Base-by-base conservation (phyloP, 78 protist genomes). In the Tieghemostelium lacteum region DNA sequence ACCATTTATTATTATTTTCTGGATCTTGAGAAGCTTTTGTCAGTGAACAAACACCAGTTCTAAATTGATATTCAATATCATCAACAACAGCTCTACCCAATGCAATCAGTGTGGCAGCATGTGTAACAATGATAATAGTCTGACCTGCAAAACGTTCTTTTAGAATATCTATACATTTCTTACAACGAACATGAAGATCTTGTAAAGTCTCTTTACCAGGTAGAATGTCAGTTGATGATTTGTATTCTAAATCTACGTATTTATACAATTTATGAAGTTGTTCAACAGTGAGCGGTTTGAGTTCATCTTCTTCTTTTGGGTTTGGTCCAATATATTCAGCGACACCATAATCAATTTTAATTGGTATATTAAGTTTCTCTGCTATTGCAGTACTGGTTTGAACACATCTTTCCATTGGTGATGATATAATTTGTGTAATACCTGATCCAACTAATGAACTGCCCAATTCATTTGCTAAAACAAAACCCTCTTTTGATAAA, bases 331-430 rank as follows among this genome's bases (percentile, higher is more conserved):
- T 26, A 34, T 62, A 83, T 42, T 83, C 89, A 42, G 64, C 64
- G 24, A 66, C 75, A 55, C 89, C 89, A 69, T 83, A 54, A n/a
- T 83, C 89, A 14, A 83, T 42, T 49, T 69, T 69, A 34, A 86
- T 86, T 31, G 66, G 62, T 19, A 86, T 24, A 54, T 86, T 64
- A 8, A 86, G 42, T 39, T 62, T 70, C 26, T 86, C 64, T n/a
- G 92, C 92, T 4, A 86, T 74, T 19, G 40, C 73, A 14, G 66
- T 86, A 7, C 67, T 49, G 8, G 92, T 86, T 31, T 86, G 92
- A 17, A 86, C 40, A 57, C 92, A 86, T 71, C 92, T 69, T 37
- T 74, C 85, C 87, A 75, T 75, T 40, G 92, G 92, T 20, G 80
- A 67, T 26, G 73, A 65, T 3, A 86, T 65, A 45, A 86, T 71